Base-by-base conservation (phyloP, 2,329 filamentous ascomycete species). In the Cordyceps sp. region DNA sequence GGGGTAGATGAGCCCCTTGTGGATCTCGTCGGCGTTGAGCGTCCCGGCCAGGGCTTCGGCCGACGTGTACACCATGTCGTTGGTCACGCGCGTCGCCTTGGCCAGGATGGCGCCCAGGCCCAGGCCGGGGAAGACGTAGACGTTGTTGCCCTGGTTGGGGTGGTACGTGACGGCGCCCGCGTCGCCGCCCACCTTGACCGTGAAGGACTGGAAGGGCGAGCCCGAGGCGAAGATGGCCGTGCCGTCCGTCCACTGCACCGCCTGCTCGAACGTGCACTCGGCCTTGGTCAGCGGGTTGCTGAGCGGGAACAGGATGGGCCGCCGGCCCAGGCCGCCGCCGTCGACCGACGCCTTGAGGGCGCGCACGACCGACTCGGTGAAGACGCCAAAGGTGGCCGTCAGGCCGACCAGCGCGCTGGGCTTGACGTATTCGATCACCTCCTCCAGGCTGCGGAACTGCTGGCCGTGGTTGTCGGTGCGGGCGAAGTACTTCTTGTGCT, bases 211-310 rank as follows among this genome's bases (percentile, higher is more conserved):
- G 70, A 96, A 96, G 12, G 90, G 90, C 30, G 85, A 93, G 40
- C 90, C 90, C 6, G 85, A 94, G 31, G 90, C 90, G 50, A 98
- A 98, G 52, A 98, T 74, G 46, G 76, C 85, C 34, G 76, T 82
- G 38, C 88, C 88, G 36, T 96, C 80, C 10, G 88, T 96, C 75
- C 88, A 76, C 47, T 75, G 71, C 48, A 96, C 70, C 13, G 90
- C 90, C 50, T 90, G 81, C 64, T 94, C 86, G 48, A 92, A 96
- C 13, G 84, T 93, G 63, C 90, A 96, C 62, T 98, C 90, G 8
- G 88, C 92, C 66, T 96, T 94, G 59, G 79, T 86, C 32, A 86
- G 76, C 31, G 90, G 90, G 63, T 98, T 96, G 58, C 83, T 93
- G 27, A 98, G 76, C 33, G 88, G 88, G 73, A 98, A 96, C 47